Base-by-base conservation (phyloP, 2,329 filamentous ascomycete species). In the Fonsecaea pugnacius region DNA sequence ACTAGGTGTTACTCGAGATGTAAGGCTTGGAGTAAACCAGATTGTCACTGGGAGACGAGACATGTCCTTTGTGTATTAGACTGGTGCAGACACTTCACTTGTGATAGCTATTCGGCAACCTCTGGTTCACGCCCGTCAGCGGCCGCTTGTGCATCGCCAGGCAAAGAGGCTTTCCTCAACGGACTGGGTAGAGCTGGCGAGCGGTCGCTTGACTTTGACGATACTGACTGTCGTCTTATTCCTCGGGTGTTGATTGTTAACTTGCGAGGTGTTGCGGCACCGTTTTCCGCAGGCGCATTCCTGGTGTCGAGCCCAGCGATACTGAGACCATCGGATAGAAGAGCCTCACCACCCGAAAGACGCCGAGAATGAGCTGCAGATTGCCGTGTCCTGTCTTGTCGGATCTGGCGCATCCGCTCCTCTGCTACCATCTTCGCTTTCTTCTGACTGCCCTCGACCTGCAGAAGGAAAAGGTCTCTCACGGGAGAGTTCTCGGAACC, bases 161-260 rank as follows among this genome's bases (percentile, higher is more conserved):
- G 60, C 18, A 61, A 48, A 2, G 52, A 63, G 1, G 53, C 32
- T 46, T 63, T 50, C 36, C 61, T 63, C 16, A 66, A 46, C 4
- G 60, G 64, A 56, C 64, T 66, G 6, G 60, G 40, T 5, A 33
- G 36, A 16, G 33, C 46, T 21, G 64, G 60, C 1, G 64, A 66
- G 30, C 33, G 8, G 6, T 21, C 12, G 18, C 36, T 46, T 5
- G 43, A 50, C 40, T 32, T 51, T 40, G 56, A 48, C n/a, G 52
- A 60, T 24, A 7, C 35, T 36, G 62, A 64, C 10, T 10, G 36
- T 38, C 56, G 46, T 38, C 57, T 60, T 7, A 30, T 21, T 4
- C 43, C 27, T 12, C 51, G 60, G 18, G 56, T 66, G 32, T 40
- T 43, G 30, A 66, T 30, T 4, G 27, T 46, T 24, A 59, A 53